These are phyloP conservation scores for Silene conica DNA, from an alignment of 148 eudicot genomes.

Conservation along the genomic window DNA sequence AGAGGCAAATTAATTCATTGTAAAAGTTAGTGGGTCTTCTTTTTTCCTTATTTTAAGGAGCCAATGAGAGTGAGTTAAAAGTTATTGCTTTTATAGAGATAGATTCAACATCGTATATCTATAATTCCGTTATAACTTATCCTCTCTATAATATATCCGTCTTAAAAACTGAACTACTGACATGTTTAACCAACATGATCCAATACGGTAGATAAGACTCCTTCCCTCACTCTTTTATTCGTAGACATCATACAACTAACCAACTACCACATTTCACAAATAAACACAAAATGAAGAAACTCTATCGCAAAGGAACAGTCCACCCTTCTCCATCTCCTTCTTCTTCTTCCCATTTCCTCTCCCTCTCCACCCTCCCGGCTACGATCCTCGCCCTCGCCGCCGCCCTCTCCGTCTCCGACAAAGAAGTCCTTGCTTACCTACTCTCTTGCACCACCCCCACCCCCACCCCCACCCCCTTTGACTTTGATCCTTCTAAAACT, in stretches of 20 bases:
- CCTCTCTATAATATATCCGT: too few species aligned
- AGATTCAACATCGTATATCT: too few species aligned
- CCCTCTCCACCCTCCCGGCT: slow-evolving; percentile 51
- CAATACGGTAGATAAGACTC: background rate
- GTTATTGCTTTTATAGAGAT: too few species aligned
- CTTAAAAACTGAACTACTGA: too few species aligned
- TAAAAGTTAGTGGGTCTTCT: too few species aligned
- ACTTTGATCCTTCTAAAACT: background rate
- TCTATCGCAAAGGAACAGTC: slow-evolving; percentile 52
- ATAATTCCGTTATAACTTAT: too few species aligned
- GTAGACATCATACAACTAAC: background rate
- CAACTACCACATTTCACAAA: slow-evolving; percentile 3
- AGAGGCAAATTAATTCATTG: too few species aligned
- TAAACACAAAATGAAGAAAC: slow-evolving; percentile 55
- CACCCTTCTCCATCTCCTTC: slow-evolving; percentile 61
- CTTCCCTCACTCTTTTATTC: background rate
- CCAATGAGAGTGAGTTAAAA: too few species aligned
- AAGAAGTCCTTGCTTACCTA: slow-evolving; percentile 64
- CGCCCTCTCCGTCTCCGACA: slow-evolving; percentile 58
- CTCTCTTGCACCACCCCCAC: slow-evolving; percentile 46
- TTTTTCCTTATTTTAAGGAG: too few species aligned
- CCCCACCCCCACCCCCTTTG: slow-evolving; percentile 13
- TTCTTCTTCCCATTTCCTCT: slow-evolving; percentile 23
- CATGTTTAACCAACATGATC: too few species aligned
- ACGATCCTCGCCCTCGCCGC: slow-evolving; percentile 55